Conservation (phyloP, 345 rosid genomes). For the Fremontodendron californicum region DNA sequence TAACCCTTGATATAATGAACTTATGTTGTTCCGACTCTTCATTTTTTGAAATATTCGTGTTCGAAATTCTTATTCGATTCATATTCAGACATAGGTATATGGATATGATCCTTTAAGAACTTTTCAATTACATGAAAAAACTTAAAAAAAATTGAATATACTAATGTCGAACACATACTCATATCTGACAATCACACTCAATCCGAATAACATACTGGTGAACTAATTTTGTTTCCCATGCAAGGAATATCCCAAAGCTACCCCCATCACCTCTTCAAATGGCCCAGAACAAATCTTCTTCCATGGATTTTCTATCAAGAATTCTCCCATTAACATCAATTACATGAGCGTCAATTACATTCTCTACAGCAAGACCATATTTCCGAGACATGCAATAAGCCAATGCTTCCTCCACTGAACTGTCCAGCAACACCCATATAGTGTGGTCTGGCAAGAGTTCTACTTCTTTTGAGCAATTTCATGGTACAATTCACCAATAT, state of each 20-base stretch:
- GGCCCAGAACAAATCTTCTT: neutral
- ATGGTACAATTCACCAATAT: neutral
- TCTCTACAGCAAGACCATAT: neutral
- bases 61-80: no score
- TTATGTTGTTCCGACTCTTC: no score
- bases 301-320: neutral
- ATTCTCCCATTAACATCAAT: neutral
- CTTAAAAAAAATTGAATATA: no score
- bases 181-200: no score
- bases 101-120: no score
- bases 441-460: neutral
- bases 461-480: neutral
- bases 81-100: no score
- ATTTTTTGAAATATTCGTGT: no score
- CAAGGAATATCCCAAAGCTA: neutral
- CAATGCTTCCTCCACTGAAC: neutral
- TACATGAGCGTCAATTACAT: neutral
- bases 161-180: no score
- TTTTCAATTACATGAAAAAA: no score
- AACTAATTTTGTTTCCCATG: neutral
- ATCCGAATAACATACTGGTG: no score
- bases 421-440: no score
- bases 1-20: no score
- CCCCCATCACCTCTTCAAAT: neutral
- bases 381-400: neutral